Base-by-base conservation (phyloP, 2,329 filamentous ascomycete species). In the Colletotrichum aenigma region DNA sequence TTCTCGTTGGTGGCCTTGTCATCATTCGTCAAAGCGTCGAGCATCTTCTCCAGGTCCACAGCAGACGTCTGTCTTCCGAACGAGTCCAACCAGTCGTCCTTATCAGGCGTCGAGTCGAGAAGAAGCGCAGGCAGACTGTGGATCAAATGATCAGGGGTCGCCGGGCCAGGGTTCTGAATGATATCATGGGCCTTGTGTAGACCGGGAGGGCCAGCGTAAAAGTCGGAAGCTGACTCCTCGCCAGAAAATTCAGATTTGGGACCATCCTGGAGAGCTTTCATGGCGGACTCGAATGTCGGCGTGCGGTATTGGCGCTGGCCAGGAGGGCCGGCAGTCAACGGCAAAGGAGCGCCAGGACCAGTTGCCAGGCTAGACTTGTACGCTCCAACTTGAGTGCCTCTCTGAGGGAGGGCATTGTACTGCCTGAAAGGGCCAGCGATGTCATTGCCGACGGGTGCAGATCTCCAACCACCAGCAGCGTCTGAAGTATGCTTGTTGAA, bases 301-400 rank as follows among this genome's bases (percentile, higher is more conserved):
- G 87, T 83, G 24, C 84, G 87, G 77, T 87, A 87, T 71, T 89
- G 88, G 56, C 89, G 87, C 75, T 88, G 87, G 24, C 89, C 89
- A 15, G 89, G 89, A 56, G 89, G 89, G 3, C 89, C 89, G 32
- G 89, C 89, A 24, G 88, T 90, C 77, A 91, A 79, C 12, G 89
- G 89, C 26, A 82, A 85, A n/a, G 89, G 89, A 21, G 84, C 85
- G 7, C 88, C 88, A 1, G 84, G 81, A 1, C 83, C 83, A 30
- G 79, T 81, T 4, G 83, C 79, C 21, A 84, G 80, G n/a, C 78
- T 76, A 58, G 78, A 62, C 32, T 73, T 72, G 76, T 77, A 65
- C 26, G 77, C 70, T 67, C 76, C 69, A 73, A 67, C 52, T 32
- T 70, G 77, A 12, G 64, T 79, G 55, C 30, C 48, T 56, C 71